A percentile compares a stretch with the other conserved stretches of the same genome.
phyloP scores from a whole-genome alignment of 2,329 filamentous ascomycete genomes.

The Aureobasidium sp. region DNA sequence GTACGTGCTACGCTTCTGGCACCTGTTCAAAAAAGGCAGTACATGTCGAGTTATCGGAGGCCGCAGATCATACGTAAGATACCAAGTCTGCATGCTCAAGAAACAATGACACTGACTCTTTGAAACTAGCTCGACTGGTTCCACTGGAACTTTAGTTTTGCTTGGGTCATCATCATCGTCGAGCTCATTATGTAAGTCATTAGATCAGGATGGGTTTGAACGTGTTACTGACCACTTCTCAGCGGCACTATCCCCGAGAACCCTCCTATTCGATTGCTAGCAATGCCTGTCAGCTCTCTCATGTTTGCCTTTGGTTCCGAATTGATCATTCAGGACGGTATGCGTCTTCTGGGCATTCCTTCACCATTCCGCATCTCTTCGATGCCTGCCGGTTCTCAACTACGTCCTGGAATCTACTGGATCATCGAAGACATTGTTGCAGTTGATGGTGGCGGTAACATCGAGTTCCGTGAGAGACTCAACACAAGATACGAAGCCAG shows the following conservation, averaged over 20 bases:
- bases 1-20: constrained; percentile 44
- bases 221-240: constrained; percentile 18
- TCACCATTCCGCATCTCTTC: constrained; percentile 48
- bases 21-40: constrained; percentile 46
- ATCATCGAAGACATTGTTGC: constrained; percentile 50
- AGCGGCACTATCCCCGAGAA: constrained; percentile 41
- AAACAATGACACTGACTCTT: neutral
- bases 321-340: constrained; percentile 43
- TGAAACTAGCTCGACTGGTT: constrained; percentile 48
- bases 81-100: neutral
- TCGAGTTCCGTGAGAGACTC: constrained; percentile 45
- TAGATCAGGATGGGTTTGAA: neutral
- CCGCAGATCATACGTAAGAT: constrained; percentile 33
- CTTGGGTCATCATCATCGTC: constrained; percentile 51
- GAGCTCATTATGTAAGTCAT: constrained; percentile 45
- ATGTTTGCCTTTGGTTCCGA: constrained; percentile 47
- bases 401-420: constrained; percentile 48
- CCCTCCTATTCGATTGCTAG: constrained; percentile 47
- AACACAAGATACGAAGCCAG: constrained; percentile 48
- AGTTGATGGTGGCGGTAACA: constrained; percentile 48
- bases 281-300: constrained; percentile 47
- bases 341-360: constrained; percentile 39
- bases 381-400: constrained; percentile 43
- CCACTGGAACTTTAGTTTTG: constrained; percentile 50
- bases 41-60: constrained; percentile 47